Percentiles rank a stretch among this genome's conserved stretches.
Conservation (phyloP, 768 basidiomycete species). For the Leccinum longicurvipes region DNA sequence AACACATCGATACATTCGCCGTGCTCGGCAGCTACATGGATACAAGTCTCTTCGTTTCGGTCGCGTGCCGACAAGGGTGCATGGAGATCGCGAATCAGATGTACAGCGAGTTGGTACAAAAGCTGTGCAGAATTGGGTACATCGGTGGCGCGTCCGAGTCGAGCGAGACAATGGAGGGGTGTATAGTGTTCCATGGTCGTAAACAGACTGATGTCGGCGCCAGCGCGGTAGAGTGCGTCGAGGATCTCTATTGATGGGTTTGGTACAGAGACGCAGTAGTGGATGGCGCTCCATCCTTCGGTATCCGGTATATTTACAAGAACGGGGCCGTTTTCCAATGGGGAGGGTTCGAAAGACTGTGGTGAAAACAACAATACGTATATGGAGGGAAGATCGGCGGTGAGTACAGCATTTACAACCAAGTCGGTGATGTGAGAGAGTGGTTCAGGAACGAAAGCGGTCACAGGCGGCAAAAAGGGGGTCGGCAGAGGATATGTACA, state of each 20-base stretch:
- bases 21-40: conserved; percentile 76
- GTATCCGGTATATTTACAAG: conserved; percentile 69
- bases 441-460: conserved; percentile 39
- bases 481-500: conserved; percentile 20
- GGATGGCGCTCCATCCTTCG: conserved; percentile 71
- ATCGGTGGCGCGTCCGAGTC: conserved; percentile 32
- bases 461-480: conserved; percentile 27
- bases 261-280: conserved; percentile 58
- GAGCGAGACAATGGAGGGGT: conserved; percentile 65
- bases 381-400: conserved; percentile 48
- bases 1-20: conserved; percentile 64
- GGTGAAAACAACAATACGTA: conserved; percentile 55
- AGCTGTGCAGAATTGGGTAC: conserved; percentile 34
- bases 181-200: conserved; percentile 63
- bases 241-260: conserved; percentile 59
- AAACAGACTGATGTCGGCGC: conserved; percentile 71
- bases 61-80: conserved; percentile 68
- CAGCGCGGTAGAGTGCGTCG: conserved; percentile 71
- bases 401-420: conserved; percentile 52
- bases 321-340: conserved; percentile 35
- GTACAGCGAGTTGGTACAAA: conserved; percentile 58
- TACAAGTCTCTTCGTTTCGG: conserved; percentile 68
- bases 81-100: conserved; percentile 66
- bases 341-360: conserved; percentile 42
- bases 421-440: conserved; percentile 44